phyloP scores from a whole-genome alignment of 768 basidiomycete genomes.

The Filobasidium wieringae region DNA sequence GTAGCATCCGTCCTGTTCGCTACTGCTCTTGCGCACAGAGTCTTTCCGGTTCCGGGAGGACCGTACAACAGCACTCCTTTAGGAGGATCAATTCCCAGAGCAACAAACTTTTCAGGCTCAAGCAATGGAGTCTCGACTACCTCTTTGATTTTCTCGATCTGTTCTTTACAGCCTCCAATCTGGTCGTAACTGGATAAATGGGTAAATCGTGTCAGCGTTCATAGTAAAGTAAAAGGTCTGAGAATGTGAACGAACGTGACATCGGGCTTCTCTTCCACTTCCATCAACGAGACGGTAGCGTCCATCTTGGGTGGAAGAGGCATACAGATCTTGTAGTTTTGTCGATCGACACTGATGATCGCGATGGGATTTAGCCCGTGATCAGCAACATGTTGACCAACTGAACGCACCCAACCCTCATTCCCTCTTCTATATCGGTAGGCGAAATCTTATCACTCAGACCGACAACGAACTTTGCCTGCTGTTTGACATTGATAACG shows the following conservation, averaged over 20 bases:
- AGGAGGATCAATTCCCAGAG: constrained; percentile 95
- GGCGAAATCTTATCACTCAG: constrained; percentile 91
- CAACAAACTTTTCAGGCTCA: constrained; percentile 97
- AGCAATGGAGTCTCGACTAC: constrained; percentile 94
- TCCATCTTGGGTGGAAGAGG: constrained; percentile 98
- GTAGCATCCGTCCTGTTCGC: constrained; percentile 98
- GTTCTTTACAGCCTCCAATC: constrained; percentile 96
- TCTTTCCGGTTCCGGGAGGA: constrained; percentile 57
- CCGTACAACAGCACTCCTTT: constrained; percentile 95
- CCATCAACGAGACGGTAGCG: constrained; percentile 98
- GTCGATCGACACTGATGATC: constrained; percentile 38
- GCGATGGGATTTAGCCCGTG: background rate
- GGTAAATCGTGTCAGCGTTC: constrained; percentile 82
- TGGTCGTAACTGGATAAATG: constrained; percentile 60
- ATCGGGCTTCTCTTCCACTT: constrained; percentile 30
- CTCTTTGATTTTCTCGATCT: constrained; percentile 96
- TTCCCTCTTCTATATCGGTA: constrained; percentile 99
- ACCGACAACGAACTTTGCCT: constrained; percentile 97
- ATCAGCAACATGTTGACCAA: background rate
- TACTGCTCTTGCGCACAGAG: constrained; percentile 92
- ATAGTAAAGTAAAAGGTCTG: background rate
- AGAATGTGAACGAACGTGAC: background rate
- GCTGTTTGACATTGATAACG: constrained; percentile 98
- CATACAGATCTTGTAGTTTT: constrained; percentile 95
- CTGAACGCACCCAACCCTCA: constrained; percentile 84